Evolutionary conservation across 2,329 filamentous ascomycete species (phyloP).

Genomic region (Cytospora piceae): DNA sequence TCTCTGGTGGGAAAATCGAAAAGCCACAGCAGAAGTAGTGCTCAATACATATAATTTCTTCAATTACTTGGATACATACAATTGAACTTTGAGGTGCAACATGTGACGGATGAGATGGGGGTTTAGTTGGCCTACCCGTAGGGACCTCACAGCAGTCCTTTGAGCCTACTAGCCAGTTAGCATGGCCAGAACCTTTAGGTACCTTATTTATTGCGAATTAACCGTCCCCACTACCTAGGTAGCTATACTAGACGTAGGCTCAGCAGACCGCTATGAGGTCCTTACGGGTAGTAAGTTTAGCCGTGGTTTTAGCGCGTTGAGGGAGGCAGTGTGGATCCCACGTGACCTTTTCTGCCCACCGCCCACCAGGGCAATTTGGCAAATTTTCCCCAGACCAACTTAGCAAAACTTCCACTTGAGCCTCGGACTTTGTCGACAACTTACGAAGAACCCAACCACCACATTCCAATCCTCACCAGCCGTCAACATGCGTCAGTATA

Average conservation of each 20-base stretch:
- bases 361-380: conserved; percentile 2
- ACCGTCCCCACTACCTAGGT: no score
- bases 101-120: no score
- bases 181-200: no score
- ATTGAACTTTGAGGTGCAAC: no score
- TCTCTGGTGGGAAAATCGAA: not conserved
- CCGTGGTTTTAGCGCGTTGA: not conserved
- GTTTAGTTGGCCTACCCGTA: no score
- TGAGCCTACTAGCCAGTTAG: no score
- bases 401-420: conserved; percentile 21
- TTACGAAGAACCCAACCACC: conserved; percentile 25
- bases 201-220: no score
- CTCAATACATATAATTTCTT: conserved; percentile 1
- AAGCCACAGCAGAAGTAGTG: not conserved
- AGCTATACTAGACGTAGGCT: no score
- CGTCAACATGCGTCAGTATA: conserved; percentile 31
- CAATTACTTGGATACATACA: not conserved
- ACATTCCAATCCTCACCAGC: conserved; percentile 24
- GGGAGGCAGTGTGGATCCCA: not conserved
- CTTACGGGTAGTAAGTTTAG: not conserved
- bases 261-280: no score
- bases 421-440: conserved; percentile 22
- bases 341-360: conserved; percentile 12
- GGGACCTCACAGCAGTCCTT: no score
- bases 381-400: not conserved